These are phyloP conservation scores for Alternaria brassicae DNA, from an alignment of 2,329 filamentous ascomycete genomes.

Conservation along the genomic window DNA sequence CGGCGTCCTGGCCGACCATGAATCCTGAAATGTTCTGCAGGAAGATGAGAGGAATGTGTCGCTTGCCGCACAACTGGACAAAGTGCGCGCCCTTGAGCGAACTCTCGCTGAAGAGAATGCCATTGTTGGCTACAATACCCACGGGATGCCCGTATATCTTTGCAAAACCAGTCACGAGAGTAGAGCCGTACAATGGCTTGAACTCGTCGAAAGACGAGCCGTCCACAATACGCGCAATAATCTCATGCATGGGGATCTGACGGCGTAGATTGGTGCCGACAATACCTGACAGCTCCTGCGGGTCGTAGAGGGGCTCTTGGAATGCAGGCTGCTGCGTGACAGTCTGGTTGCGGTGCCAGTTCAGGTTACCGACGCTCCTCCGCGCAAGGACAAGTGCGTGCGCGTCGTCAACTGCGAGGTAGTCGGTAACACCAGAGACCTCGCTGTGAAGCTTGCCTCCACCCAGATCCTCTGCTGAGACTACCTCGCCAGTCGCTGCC, in stretches of 20 bases:
- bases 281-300: constrained; percentile 83
- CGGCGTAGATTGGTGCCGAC: constrained; percentile 88
- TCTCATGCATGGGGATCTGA: constrained; percentile 83
- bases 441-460: constrained; percentile 89
- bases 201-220: constrained; percentile 91
- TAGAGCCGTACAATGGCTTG: constrained; percentile 88
- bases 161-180: constrained; percentile 88
- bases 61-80: constrained; percentile 90
- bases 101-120: constrained; percentile 89
- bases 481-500: constrained; percentile 91
- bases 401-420: constrained; percentile 91
- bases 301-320: constrained; percentile 79
- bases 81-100: constrained; percentile 96
- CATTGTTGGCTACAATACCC: constrained; percentile 94
- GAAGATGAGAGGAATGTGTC: constrained; percentile 88
- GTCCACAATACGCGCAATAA: constrained; percentile 92
- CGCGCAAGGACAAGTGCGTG: constrained; percentile 88
- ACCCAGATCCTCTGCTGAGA: constrained; percentile 88
- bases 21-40: constrained; percentile 97
- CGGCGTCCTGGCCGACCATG: constrained; percentile 94
- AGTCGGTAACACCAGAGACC: constrained; percentile 92
- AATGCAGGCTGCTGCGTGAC: constrained; percentile 55
- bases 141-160: constrained; percentile 88
- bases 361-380: constrained; percentile 84
- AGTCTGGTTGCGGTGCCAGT: constrained; percentile 70